Evolutionary conservation across 2,329 filamentous ascomycete species (phyloP), one percentile per base, ranked within the genome.

Genomic region (Thelonectria blattea): DNA sequence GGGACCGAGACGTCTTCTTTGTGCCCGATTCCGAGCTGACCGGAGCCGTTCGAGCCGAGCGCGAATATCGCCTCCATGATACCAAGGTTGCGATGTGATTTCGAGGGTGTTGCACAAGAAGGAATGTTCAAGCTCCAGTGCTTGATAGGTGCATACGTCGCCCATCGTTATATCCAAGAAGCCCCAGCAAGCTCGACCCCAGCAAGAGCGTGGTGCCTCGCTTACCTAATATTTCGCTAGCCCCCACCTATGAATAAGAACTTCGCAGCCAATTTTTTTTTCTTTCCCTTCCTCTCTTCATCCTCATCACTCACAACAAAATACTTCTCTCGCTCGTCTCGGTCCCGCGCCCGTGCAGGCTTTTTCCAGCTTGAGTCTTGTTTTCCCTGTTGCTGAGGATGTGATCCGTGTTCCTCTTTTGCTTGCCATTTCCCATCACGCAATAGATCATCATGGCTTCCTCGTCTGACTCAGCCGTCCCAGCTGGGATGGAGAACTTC

Each of bases 21-120:
- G 73, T 92, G 90, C 18, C 86, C 86, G 59, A 92, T 83, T 42
- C 88, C 90, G 10, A 93, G 81, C 72, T 93, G 91, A 34, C 89
- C 89, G 1, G 88, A 91, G 46, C 90, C 88, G 69, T 93, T 93
- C 5, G 91, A 93, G 32, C 91, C 91, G 48, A 93, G 81, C 2
- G 90, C 84, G 68, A 88, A 91, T 17, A 91, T 72, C 2, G 77
- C 75, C n/a, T 80, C 74, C 82, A 87, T 76, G 18, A 48, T 65
- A 32, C 20, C 6, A 11, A 37, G 20, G 11, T 5, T 17, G 27
- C 53, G 45, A 27, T 47, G 51, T 53, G 53, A 60, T 52, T 57
- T 46, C 48, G n/a, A 43, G 62, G 15, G 34, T 15, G 34, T 24
- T 3, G 22, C 34, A 54, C 54, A 49, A 56, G 56, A 37, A 4